phyloP scores from a whole-genome alignment of 495 filamentous ascomycete genomes.

The Podospora bellae-mahoneyi region DNA sequence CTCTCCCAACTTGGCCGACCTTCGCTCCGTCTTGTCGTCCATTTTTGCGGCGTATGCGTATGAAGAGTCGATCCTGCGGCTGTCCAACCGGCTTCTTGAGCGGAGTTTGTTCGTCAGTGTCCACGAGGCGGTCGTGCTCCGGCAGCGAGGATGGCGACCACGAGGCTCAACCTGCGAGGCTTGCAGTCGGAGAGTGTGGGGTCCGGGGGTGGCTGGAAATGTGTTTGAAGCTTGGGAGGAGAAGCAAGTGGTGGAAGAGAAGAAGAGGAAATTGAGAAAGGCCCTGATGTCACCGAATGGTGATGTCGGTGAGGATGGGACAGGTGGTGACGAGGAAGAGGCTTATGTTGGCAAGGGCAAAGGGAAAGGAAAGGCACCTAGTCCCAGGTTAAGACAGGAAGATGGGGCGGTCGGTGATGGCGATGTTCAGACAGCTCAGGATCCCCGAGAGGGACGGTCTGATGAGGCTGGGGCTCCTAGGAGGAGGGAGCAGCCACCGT shows the following conservation, averaged over 20 bases:
- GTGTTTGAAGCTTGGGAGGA: conserved; percentile 81
- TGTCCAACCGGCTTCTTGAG: conserved; percentile 83
- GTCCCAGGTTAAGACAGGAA: conserved; percentile 18
- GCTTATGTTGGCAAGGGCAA: conserved; percentile 38
- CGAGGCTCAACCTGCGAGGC: conserved; percentile 80
- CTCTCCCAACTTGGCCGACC: conserved; percentile 81
- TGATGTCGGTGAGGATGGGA: conserved; percentile 30
- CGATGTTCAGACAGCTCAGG: conserved; percentile 7
- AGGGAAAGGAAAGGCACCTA: conserved; percentile 32
- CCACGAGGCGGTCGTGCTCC: conserved; percentile 63
- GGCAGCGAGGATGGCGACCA: conserved; percentile 88
- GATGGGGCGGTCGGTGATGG: conserved; percentile 22
- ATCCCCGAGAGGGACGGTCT: conserved; percentile 13
- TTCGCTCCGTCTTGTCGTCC: conserved; percentile 76
- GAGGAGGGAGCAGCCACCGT: conserved; percentile 26
- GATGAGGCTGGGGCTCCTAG: conserved; percentile 5
- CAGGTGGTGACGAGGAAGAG: conserved; percentile 23
- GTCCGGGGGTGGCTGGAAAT: conserved; percentile 72
- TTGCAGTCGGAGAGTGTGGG: conserved; percentile 83
- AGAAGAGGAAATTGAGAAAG: conserved; percentile 35
- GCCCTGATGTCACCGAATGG: not conserved
- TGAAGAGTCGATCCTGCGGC: conserved; percentile 77
- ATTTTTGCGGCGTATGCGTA: conserved; percentile 96
- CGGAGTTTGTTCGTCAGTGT: conserved; percentile 87
- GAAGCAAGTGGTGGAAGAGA: conserved; percentile 50